Evolutionary conservation across 148 eudicot genomes (phyloP).

Genomic region (Cornus suecica): DNA sequence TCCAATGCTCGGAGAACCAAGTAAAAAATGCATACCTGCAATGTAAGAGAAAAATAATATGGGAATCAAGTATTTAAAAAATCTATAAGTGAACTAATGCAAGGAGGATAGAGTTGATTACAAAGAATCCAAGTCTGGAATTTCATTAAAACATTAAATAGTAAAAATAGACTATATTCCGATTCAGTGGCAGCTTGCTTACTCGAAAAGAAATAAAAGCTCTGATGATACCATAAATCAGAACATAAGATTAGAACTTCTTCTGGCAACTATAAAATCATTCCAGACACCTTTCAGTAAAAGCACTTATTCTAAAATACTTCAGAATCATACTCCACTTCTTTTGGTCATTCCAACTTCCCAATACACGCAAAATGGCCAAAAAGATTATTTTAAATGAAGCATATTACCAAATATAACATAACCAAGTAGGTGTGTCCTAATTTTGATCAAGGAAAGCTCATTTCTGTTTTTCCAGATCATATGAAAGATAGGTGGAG

Average conservation of each 20-base stretch:
- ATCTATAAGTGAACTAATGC: not conserved
- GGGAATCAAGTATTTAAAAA: not conserved
- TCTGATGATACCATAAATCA: too few species aligned
- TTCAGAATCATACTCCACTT: not conserved
- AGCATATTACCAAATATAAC: too few species aligned
- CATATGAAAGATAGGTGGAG: not conserved
- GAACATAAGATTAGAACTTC: not conserved
- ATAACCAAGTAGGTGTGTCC: too few species aligned
- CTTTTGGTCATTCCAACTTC: not conserved
- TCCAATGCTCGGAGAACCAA: slow-evolving; percentile 97
- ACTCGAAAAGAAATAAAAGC: not conserved
- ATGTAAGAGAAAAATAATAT: not conserved
- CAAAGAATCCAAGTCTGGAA: not conserved
- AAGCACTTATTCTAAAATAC: not conserved
- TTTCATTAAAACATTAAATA: not conserved
- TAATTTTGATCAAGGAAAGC: not conserved
- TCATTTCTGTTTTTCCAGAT: not conserved
- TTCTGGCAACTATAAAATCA: not conserved
- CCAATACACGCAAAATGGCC: not conserved
- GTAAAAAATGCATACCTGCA: slow-evolving; percentile 92
- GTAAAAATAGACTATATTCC: slow-evolving; percentile 2
- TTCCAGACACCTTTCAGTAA: not conserved
- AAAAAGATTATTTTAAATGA: too few species aligned
- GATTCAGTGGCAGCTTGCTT: not conserved
- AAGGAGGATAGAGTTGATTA: not conserved